Evolutionary conservation across 2,329 filamentous ascomycete genomes (phyloP), one percentile per base, ranked within the genome.

Genomic region (Diplodia sapinea): DNA sequence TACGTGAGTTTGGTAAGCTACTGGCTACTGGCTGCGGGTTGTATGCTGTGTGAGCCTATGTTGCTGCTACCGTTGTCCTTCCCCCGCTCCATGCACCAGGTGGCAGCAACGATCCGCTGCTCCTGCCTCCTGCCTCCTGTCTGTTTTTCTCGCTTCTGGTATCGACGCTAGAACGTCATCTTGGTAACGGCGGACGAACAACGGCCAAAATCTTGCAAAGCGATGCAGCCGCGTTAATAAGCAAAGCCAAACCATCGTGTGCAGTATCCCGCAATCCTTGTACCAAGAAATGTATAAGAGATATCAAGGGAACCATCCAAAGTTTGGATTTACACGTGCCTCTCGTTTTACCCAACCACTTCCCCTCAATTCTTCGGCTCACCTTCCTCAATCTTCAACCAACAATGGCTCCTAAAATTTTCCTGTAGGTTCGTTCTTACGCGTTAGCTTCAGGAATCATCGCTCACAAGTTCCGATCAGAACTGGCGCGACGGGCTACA

Each of bases 401-500:
- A 47, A 20, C 8, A 54, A 65, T 65, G 49, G 43, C 33, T 20
- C 50, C 62, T 3, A 40, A 55, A 43, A 55, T 65, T 12, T 43
- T 55, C 51, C 33, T 54, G 57, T 61, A 49, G 11, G 55, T 11
- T 4, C 8, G 26, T 12, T 20, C 13, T 47, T 1, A 3, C 26
- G 4, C 33, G 38, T 8, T 33, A 2, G 31, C 31, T 8, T 47
- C 26, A 54, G 2, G n/a, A 38, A 15, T 8, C 26, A n/a, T 4
- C 36, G 26, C 56, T 49, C 15, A 62, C 55, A 43, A 1, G 3
- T 29, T 31, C 3, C 36, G 12, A n/a, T 5, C 52, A 68, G 67
- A 7, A 61, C 65, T 15, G 68, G 68, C 31, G 49, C 64, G 3
- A 69, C 68, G 3, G 68, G 68, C 54, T 66, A 69, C 55, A 67